phyloP scores from a whole-genome alignment of 2,329 filamentous ascomycete species.

The Hymenoscyphus occultus region DNA sequence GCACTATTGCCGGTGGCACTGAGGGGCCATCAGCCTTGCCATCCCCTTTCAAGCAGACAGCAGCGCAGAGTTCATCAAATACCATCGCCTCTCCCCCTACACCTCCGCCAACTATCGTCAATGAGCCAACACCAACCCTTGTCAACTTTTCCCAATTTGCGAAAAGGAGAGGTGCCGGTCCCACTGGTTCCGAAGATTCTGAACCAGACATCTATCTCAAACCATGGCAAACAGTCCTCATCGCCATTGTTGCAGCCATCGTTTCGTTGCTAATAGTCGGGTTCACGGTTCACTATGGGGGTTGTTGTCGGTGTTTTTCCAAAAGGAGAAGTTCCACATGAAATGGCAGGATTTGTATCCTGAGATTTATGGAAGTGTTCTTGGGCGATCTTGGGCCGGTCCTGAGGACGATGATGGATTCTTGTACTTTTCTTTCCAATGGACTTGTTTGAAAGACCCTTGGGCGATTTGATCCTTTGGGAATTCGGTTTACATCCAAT shows the following conservation, averaged over 20 bases:
- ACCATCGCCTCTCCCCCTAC: background rate
- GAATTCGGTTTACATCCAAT: too few relatives aligned
- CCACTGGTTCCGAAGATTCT: background rate
- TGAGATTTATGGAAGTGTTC: background rate
- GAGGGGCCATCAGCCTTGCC: background rate
- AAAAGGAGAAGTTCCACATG: background rate
- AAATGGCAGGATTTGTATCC: background rate
- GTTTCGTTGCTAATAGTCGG: background rate
- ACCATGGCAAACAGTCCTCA: background rate
- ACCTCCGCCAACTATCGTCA: background rate
- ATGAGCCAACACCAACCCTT: background rate
- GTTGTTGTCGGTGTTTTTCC: background rate
- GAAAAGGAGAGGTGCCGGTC: background rate
- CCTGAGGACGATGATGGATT: too few relatives aligned
- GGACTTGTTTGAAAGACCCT: too few relatives aligned
- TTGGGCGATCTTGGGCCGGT: background rate
- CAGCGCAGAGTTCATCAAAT: background rate
- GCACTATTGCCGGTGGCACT: background rate
- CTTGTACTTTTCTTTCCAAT: too few relatives aligned
- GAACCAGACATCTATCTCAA: background rate
- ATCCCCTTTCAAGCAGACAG: background rate
- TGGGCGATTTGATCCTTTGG: too few relatives aligned
- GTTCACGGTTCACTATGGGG: background rate
- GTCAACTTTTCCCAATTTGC: background rate
- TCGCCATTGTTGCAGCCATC: background rate